Base-by-base conservation (phyloP, 805 yeast genomes). In the Teunomyces panamensis region DNA sequence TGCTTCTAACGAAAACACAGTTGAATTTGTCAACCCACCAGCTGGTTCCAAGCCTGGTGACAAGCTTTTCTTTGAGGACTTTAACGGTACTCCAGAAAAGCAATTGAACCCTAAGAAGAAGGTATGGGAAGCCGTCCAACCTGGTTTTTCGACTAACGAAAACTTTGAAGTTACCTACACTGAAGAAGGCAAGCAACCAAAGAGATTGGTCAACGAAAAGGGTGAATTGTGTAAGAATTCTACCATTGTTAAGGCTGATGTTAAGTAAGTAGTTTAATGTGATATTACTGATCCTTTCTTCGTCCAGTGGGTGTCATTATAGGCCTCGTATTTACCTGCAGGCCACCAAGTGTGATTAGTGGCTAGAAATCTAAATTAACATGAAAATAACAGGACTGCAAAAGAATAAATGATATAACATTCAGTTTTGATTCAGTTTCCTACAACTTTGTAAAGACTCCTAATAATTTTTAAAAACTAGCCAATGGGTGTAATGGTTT, bases 81-180 rank as follows among this genome's bases (percentile, higher is more conserved):
- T 75, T 68, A 86, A 89, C 62, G 88, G 89, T 56, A 83, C 81
- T 47, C 98, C 99, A 56, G 95, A 90, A 71, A 81, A 88, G 62
- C 92, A 84, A 63, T 77, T 94, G 71, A 92, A 92, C 75, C 98
- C 99, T 60, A 94, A 94, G 85, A 94, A 94, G 87, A 94, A 94
- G 80, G 77, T 91, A 53, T 94, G 96, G 95, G 99, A 94, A 79
- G 80, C 91, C 45, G 76, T 87, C 55, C 99, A 94, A 78, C 98
- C 97, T 45, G 77, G 79, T 51, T 91, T 94, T 78, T 75, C 92
- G 49, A 92, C 98, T 28, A 82, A 76, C 56, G 94, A 82, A 35
- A 72, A 74, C 43, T 77, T 84, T 49, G 87, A 87, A 63, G 96
- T 92, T 37, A 78, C 88, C 52, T 92, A 81, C 78, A 85, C 85